Evolutionary conservation across 2,329 filamentous ascomycete genomes (phyloP).

Genomic region (Coccinonectria pachysandricola): DNA sequence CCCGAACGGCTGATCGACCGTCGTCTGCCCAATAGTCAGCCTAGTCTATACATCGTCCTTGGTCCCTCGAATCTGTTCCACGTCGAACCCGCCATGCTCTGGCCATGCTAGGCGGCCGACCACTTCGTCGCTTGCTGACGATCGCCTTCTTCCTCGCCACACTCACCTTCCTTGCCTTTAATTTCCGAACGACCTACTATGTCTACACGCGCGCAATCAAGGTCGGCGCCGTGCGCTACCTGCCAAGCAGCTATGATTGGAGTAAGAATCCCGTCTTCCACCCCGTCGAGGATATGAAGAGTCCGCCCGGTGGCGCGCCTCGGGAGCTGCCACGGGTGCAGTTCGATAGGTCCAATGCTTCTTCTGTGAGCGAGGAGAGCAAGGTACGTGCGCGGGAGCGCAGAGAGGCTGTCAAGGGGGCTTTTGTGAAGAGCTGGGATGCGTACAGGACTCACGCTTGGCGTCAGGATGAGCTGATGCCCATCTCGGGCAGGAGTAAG

Average conservation of each 20-base stretch:
- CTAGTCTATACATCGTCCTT: too few relatives aligned
- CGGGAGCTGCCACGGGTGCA: constrained; percentile 34
- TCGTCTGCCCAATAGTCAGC: too few relatives aligned
- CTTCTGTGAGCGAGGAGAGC: constrained; percentile 23
- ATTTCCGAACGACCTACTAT: constrained; percentile 13
- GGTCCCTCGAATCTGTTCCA: constrained; percentile 3
- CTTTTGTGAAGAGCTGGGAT: constrained; percentile 37
- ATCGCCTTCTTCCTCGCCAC: constrained; percentile 20
- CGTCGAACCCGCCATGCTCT: constrained; percentile 21
- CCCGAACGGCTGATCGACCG: too few relatives aligned
- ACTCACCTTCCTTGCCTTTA: constrained; percentile 18
- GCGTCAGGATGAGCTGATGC: constrained; percentile 45
- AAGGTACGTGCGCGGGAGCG: constrained; percentile 29
- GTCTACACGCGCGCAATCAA: constrained; percentile 8
- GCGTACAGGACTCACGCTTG: constrained; percentile 45
- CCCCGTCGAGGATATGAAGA: constrained; percentile 21
- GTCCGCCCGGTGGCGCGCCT: constrained; percentile 25
- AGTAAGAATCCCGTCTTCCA: constrained; percentile 22
- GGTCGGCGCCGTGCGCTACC: constrained; percentile 19
- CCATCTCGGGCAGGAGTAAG: constrained; percentile 34
- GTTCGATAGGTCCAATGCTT: constrained; percentile 8
- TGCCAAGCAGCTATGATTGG: constrained; percentile 30
- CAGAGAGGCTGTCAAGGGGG: constrained; percentile 27
- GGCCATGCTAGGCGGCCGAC: constrained; percentile 21
- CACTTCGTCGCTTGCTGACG: constrained; percentile 23